Conservation (phyloP, 768 basidiomycete species). For the Boletellus sp. region DNA sequence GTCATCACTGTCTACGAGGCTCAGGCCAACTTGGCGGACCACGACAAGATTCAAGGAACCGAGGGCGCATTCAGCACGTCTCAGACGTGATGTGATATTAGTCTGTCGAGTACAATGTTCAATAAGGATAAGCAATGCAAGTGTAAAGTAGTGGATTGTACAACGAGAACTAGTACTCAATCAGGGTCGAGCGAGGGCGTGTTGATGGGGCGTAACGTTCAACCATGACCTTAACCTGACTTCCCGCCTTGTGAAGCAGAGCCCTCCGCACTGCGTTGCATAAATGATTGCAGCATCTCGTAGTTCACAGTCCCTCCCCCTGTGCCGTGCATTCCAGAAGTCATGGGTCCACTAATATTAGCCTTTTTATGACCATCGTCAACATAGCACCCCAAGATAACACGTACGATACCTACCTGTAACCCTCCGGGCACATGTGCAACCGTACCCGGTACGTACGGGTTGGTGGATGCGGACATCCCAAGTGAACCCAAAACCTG, state of each 20-base stretch:
- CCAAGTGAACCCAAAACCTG: conserved; percentile 16
- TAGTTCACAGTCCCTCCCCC: conserved; percentile 30
- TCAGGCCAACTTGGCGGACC: conserved; percentile 84
- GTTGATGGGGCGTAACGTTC: too few relatives aligned
- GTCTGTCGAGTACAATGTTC: conserved; percentile 1
- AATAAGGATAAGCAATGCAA: conserved; percentile 1
- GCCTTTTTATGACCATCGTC: conserved; percentile 9
- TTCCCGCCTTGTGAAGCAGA: conserved; percentile 20
- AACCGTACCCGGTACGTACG: neutral
- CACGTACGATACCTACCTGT: conserved; percentile 11
- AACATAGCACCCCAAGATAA: neutral
- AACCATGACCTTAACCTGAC: conserved; percentile 5
- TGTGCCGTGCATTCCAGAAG: conserved; percentile 22
- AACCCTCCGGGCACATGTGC: conserved; percentile 15
- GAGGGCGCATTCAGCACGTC: conserved; percentile 54
- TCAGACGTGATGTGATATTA: conserved; percentile 25
- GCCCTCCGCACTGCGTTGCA: conserved; percentile 38
- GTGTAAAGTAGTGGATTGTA: conserved; percentile 8
- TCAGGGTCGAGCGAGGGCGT: too few relatives aligned
- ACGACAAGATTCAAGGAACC: conserved; percentile 80
- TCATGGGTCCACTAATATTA: conserved; percentile 7
- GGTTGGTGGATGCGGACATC: conserved; percentile 5
- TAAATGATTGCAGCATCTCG: conserved; percentile 47
- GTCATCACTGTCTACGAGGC: conserved; percentile 86
- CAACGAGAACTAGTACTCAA: too few relatives aligned